Evolutionary conservation across 805 yeast genomes (phyloP).

Genomic region (Lachancea cidri): DNA sequence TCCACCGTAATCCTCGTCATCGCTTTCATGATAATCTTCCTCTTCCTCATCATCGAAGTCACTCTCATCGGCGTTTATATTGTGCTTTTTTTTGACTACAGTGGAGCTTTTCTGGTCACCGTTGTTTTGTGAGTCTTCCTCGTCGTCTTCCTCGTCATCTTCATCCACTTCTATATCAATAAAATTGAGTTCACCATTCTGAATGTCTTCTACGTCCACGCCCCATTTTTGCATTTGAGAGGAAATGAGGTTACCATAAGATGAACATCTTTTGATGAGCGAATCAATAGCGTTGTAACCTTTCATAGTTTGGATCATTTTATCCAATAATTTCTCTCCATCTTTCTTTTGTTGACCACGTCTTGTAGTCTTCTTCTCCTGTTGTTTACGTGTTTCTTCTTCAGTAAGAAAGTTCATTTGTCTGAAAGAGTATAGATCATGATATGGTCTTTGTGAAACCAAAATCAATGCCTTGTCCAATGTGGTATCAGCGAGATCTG

Average conservation of each 20-base stretch:
- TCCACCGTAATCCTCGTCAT: slow-evolving; percentile 21
- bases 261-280: slow-evolving; percentile 76
- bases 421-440: slow-evolving; percentile 52
- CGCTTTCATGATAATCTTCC: slow-evolving; percentile 28
- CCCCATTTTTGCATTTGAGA: slow-evolving; percentile 84
- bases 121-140: slow-evolving; percentile 10
- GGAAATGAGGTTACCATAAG: slow-evolving; percentile 66
- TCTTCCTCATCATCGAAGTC: slow-evolving; percentile 29
- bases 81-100: slow-evolving; percentile 5
- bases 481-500: slow-evolving; percentile 71
- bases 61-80: slow-evolving; percentile 28
- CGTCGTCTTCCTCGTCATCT: slow-evolving; percentile 22
- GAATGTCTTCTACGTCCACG: slow-evolving; percentile 57
- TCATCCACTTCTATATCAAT: slow-evolving; percentile 31
- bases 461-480: slow-evolving; percentile 61
- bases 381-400: slow-evolving; percentile 20
- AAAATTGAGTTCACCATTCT: slow-evolving; percentile 37
- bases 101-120: slow-evolving; percentile 6
- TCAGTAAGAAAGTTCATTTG: slow-evolving; percentile 46
- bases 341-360: slow-evolving; percentile 47
- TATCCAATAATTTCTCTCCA: slow-evolving; percentile 72
- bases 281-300: slow-evolving; percentile 95
- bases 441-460: slow-evolving; percentile 66
- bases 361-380: slow-evolving; percentile 26
- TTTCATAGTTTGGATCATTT: slow-evolving; percentile 60